A percentile compares a stretch with the other conserved stretches of the same genome.
Conservation (phyloP, 2,329 filamentous ascomycete species). For the Talaromyces sp. region DNA sequence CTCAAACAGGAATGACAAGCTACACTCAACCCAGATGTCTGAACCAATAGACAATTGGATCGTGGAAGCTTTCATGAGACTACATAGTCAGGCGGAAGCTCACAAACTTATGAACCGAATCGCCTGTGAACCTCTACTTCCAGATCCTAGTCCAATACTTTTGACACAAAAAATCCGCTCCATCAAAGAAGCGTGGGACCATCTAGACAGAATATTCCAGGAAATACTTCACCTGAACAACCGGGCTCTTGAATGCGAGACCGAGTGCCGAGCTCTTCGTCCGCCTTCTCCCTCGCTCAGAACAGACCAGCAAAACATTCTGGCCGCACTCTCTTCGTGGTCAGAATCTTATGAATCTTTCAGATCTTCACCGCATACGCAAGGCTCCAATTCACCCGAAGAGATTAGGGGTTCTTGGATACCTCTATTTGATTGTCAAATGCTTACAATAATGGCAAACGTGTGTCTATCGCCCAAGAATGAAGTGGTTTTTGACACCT, state of each 20-base stretch:
- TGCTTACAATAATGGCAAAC: constrained; percentile 1
- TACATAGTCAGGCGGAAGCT: not conserved
- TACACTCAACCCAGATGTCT: not conserved
- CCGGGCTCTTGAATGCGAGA: not conserved
- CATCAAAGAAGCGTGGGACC: constrained; percentile 5
- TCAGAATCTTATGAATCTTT: not conserved
- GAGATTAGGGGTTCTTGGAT: not conserved
- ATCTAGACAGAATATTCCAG: constrained; percentile 1
- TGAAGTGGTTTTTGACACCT: constrained; percentile 1
- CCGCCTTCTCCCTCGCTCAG: not conserved
- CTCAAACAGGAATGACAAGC: not conserved
- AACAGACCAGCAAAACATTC: not conserved
- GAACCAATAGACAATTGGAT: not conserved
- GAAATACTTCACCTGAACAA: not conserved
- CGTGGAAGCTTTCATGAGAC: not conserved
- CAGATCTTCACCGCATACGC: not conserved
- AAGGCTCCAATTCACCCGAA: not conserved
- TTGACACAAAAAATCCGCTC: not conserved
- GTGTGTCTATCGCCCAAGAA: not conserved
- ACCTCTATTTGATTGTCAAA: not conserved
- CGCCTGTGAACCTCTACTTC: not conserved
- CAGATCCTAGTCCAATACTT: not conserved
- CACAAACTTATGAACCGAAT: not conserved
- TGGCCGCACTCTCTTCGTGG: not conserved
- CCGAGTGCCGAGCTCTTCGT: not conserved